Conservation (phyloP, 202 grass and related monocot species). For the Brachypodium distachyon region DNA sequence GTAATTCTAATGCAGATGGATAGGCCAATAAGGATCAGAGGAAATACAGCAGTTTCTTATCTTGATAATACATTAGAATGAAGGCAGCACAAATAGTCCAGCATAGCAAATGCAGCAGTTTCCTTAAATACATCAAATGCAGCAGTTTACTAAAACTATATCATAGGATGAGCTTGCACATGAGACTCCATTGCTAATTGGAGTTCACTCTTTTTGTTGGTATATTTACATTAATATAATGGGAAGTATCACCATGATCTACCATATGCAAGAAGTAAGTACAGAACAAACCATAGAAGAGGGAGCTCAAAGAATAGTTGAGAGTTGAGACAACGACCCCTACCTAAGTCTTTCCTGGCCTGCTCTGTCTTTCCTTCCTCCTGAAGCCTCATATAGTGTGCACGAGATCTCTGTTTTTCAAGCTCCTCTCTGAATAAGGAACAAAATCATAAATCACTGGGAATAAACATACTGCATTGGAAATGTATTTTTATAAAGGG, state of each 20-base stretch:
- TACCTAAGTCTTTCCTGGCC: slow-evolving; percentile 88
- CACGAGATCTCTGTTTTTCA: slow-evolving; percentile 66
- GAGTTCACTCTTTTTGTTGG: too few species aligned
- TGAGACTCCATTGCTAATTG: too few species aligned
- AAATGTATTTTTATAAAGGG: background rate
- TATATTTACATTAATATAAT: background rate
- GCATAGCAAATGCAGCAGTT: background rate
- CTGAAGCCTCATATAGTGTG: slow-evolving; percentile 71
- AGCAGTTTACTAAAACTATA: background rate
- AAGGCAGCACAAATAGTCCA: background rate
- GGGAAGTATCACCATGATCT: background rate
- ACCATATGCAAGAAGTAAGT: background rate
- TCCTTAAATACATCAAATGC: background rate
- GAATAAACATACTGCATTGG: background rate
- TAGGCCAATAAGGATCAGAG: background rate
- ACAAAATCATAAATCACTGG: background rate
- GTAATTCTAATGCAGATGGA: background rate
- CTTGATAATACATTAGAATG: background rate
- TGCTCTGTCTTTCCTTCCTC: slow-evolving; percentile 91
- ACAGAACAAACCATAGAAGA: background rate
- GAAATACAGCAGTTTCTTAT: background rate
- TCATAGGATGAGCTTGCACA: background rate
- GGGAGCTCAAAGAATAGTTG: background rate
- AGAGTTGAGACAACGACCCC: background rate
- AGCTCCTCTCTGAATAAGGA: slow-evolving; percentile 58